Conservation (phyloP, 345 rosid genomes). For the Hibiscus trionum region DNA sequence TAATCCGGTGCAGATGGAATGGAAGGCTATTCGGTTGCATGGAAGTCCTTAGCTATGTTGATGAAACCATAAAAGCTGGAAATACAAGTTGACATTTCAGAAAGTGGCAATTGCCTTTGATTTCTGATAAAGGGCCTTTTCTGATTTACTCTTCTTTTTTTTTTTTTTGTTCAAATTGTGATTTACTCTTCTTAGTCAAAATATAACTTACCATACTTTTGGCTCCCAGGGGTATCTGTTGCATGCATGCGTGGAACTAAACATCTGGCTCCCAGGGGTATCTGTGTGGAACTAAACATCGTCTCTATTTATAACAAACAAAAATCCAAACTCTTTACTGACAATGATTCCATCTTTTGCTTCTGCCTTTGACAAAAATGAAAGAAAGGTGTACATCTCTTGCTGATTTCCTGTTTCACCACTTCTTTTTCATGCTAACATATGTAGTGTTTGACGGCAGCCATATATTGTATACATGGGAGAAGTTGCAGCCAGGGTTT, state of each 20-base stretch:
- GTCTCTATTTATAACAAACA: background rate
- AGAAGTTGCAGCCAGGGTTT: too few species aligned
- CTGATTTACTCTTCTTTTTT: background rate
- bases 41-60: conserved; percentile 56
- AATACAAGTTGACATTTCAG: background rate
- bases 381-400: background rate
- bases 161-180: too few species aligned
- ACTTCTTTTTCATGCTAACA: background rate
- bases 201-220: background rate
- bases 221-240: background rate
- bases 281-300: background rate
- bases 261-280: background rate
- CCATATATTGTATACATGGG: conserved; percentile 76
- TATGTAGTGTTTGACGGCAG: conserved; percentile 22
- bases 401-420: background rate
- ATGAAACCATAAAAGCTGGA: conserved; percentile 49
- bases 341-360: conserved; percentile 4
- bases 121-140: background rate
- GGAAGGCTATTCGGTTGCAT: conserved; percentile 65
- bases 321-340: background rate
- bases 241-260: background rate
- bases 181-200: background rate
- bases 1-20: conserved; percentile 54
- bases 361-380: background rate
- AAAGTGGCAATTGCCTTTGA: background rate